Conservation (phyloP, 768 basidiomycete species). For the Boletus subcaerulescens region DNA sequence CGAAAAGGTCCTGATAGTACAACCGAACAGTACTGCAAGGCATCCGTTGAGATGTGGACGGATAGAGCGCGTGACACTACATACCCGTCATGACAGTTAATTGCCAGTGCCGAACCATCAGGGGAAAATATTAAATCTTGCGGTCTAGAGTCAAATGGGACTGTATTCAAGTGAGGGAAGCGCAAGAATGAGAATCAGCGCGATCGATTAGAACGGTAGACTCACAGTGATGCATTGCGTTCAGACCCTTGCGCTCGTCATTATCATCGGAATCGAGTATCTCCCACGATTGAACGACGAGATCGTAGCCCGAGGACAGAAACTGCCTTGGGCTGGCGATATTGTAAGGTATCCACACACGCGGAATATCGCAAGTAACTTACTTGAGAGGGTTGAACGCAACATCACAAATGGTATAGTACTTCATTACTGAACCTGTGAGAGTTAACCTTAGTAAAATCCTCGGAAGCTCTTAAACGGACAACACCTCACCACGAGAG, state of each 20-base stretch:
- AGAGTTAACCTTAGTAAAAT: not conserved
- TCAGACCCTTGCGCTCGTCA: constrained; percentile 8
- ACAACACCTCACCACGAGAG: constrained; percentile 14
- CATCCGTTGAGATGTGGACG: not conserved
- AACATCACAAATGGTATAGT: constrained; percentile 56
- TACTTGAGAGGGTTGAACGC: constrained; percentile 52
- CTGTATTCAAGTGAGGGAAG: constrained; percentile 9
- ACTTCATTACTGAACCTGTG: constrained; percentile 32
- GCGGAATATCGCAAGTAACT: constrained; percentile 1
- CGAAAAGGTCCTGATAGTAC: constrained; percentile 24
- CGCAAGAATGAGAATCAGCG: not conserved
- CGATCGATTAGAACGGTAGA: not conserved
- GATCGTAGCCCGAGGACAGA: constrained; percentile 49
- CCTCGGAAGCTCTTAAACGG: not conserved
- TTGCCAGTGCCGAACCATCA: constrained; percentile 37
- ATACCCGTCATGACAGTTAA: constrained; percentile 30
- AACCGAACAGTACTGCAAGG: constrained; percentile 21
- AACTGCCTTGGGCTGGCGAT: constrained; percentile 37
- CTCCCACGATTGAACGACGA: constrained; percentile 42
- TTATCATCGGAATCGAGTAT: constrained; percentile 24
- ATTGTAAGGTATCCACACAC: constrained; percentile 2
- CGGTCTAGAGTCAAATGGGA: constrained; percentile 31
- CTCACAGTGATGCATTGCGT: constrained; percentile 17
- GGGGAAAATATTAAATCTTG: constrained; percentile 48
- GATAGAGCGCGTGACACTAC: constrained; percentile 1